Conservation (phyloP, 805 yeast genomes). For the Starmerella tilneyi region DNA sequence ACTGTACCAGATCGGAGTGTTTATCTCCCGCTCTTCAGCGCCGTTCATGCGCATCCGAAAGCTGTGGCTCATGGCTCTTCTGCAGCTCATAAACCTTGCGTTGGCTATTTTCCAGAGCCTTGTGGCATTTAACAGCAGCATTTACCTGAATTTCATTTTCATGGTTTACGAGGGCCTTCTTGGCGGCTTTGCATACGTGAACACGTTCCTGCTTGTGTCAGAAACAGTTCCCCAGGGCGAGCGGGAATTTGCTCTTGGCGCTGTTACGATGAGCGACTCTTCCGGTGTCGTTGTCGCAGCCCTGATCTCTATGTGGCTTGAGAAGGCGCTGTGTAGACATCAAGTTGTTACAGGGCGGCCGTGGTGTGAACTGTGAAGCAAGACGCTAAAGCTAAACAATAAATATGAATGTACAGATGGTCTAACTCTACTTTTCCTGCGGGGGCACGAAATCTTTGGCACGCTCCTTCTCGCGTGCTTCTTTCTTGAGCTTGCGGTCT, state of each 20-base stretch:
- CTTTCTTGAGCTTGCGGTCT: slow-evolving; percentile 62
- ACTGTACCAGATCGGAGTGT: slow-evolving; percentile 83
- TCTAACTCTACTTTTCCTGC: slow-evolving; percentile 45
- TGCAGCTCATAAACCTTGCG: slow-evolving; percentile 57
- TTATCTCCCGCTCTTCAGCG: slow-evolving; percentile 78
- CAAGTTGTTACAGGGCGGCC: slow-evolving; percentile 67
- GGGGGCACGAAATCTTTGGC: slow-evolving; percentile 79
- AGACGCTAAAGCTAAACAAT: not conserved
- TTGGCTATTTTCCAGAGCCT: slow-evolving; percentile 57
- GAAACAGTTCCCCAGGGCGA: slow-evolving; percentile 44
- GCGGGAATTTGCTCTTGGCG: slow-evolving; percentile 71
- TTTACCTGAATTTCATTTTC: slow-evolving; percentile 52
- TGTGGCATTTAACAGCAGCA: slow-evolving; percentile 44
- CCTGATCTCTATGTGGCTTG: slow-evolving; percentile 59
- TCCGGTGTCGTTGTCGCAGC: slow-evolving; percentile 82
- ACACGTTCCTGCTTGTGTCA: slow-evolving; percentile 69
- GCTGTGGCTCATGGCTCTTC: slow-evolving; percentile 50
- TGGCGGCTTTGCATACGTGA: slow-evolving; percentile 86
- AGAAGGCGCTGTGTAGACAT: slow-evolving; percentile 56
- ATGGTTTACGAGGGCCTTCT: slow-evolving; percentile 76
- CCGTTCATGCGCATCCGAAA: slow-evolving; percentile 48
- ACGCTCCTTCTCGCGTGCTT: slow-evolving; percentile 56
- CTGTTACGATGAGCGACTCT: slow-evolving; percentile 74
- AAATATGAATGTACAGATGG: slow-evolving; percentile 1
- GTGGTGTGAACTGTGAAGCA: slow-evolving; percentile 56